These are phyloP conservation scores for barley (Hordeum vulgare) DNA, from an alignment of 176 grass and related monocot genomes.

Conservation along the genomic window DNA sequence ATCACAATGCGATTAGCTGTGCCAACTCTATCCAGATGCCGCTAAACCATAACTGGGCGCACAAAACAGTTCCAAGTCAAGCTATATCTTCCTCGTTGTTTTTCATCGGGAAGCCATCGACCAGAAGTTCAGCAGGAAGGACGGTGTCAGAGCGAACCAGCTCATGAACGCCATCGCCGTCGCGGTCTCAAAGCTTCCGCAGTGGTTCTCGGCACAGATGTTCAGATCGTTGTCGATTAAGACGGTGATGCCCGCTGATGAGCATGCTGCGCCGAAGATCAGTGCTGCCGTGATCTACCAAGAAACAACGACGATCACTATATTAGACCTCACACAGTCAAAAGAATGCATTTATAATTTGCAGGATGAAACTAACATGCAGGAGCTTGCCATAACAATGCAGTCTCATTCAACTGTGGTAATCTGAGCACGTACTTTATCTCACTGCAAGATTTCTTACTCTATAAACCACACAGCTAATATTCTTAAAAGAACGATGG, in stretches of 20 bases:
- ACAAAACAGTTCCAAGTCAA: constrained; percentile 20
- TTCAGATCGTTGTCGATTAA: constrained; percentile 72
- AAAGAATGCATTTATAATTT: neutral
- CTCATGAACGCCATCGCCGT: constrained; percentile 88
- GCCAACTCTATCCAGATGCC: constrained; percentile 23
- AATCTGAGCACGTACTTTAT: neutral
- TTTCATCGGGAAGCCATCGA: constrained; percentile 56
- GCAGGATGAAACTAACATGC: neutral
- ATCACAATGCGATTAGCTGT: constrained; percentile 18
- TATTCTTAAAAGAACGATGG: neutral
- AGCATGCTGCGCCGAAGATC: constrained; percentile 69
- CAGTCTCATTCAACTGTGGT: neutral
- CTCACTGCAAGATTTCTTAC: neutral
- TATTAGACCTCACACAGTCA: neutral
- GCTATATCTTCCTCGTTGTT: neutral
- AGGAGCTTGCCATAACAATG: neutral
- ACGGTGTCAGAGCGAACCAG: constrained; percentile 63
- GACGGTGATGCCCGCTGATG: constrained; percentile 65
- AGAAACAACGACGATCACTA: neutral
- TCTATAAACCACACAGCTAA: neutral
- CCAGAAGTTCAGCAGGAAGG: constrained; percentile 61
- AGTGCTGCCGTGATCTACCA: constrained; percentile 65
- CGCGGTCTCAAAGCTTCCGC: constrained; percentile 57
- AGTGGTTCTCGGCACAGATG: constrained; percentile 66
- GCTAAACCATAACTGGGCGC: constrained; percentile 12